These are phyloP conservation scores for Phytophthora constricta DNA, from an alignment of 352 stramenopile genomes.

Conservation along the genomic window DNA sequence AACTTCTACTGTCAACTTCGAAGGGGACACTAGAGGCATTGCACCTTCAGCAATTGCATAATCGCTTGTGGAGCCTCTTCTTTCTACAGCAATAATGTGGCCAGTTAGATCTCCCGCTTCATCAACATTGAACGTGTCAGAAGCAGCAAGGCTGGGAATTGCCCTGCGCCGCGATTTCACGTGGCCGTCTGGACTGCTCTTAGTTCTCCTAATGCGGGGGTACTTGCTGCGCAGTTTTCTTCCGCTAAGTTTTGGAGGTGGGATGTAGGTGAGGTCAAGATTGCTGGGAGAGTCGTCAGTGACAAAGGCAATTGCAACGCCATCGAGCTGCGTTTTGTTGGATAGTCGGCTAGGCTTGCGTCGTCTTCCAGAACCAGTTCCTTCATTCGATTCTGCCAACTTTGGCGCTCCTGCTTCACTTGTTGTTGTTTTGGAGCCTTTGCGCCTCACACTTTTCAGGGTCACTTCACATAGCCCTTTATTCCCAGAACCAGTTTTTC, in stretches of 20 bases:
- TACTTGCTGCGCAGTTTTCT: conserved; percentile 48
- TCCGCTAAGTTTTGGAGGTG: conserved; percentile 39
- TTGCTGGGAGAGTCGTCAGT: conserved; percentile 11
- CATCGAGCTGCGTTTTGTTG: conserved; percentile 24
- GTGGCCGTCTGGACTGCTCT: conserved; percentile 30
- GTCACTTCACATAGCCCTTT: conserved; percentile 19
- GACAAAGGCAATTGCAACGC: conserved; percentile 9
- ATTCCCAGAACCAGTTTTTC: conserved; percentile 26
- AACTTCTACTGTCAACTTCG: conserved; percentile 12
- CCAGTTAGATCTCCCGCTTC: conserved; percentile 1
- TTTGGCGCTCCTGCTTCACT: conserved; percentile 25
- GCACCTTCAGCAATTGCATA: conserved; percentile 17
- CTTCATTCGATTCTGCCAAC: conserved; percentile 20
- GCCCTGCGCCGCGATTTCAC: conserved; percentile 30
- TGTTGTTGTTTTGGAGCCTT: conserved; percentile 25
- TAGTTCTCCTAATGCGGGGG: conserved; percentile 27
- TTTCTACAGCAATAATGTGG: not conserved
- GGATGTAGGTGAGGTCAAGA: conserved; percentile 22
- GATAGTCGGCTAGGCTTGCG: conserved; percentile 27
- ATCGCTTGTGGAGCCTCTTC: not conserved
- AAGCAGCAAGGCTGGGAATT: conserved; percentile 18
- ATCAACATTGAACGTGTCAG: conserved; percentile 1
- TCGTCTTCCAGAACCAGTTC: conserved; percentile 11
- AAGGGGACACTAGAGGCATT: conserved; percentile 33
- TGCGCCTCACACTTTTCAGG: conserved; percentile 25